Conservation (phyloP, 345 rosid genomes). For the Euphorbia peplus region DNA sequence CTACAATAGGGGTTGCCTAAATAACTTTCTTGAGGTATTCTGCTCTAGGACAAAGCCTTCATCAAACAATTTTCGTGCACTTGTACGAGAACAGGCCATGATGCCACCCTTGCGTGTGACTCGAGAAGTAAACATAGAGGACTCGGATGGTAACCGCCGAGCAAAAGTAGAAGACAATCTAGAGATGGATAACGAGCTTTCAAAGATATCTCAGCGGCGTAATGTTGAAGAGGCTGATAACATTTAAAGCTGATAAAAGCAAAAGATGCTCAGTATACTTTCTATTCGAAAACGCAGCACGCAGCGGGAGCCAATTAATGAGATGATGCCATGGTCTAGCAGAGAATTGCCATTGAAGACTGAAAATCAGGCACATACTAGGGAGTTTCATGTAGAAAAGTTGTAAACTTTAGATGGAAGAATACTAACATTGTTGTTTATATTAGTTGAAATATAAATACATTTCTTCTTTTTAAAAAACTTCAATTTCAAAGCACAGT, state of each 20-base stretch:
- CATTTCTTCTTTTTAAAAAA: too few relatives aligned
- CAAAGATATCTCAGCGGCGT: slow-evolving; percentile 45
- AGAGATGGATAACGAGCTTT: slow-evolving; percentile 44
- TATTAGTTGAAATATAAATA: neutral
- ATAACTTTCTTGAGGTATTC: slow-evolving; percentile 41
- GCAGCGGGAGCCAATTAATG: neutral
- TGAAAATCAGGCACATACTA: neutral
- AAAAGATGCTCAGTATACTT: neutral
- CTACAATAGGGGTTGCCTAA: slow-evolving; percentile 37
- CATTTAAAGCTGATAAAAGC: slow-evolving; percentile 8
- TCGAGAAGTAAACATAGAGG: slow-evolving; percentile 20
- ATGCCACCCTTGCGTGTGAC: slow-evolving; percentile 9
- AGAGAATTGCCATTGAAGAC: neutral
- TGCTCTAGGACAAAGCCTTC: slow-evolving; percentile 42
- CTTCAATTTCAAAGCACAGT: neutral
- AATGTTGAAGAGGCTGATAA: slow-evolving; percentile 19
- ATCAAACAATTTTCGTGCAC: slow-evolving; percentile 36
- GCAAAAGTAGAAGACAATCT: slow-evolving; percentile 44
- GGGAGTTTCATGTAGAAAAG: neutral
- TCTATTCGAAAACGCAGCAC: neutral
- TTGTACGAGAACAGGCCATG: slow-evolving; percentile 24
- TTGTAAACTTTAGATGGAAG: slow-evolving; percentile 6
- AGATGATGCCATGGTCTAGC: too few relatives aligned
- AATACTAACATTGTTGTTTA: slow-evolving; percentile 7
- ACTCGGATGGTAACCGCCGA: slow-evolving; percentile 20